A percentile compares a stretch with the other conserved stretches of the same genome.
These are phyloP conservation scores for Mycogone perniciosa DNA, from an alignment of 2,329 filamentous ascomycete species.

Conservation along the genomic window DNA sequence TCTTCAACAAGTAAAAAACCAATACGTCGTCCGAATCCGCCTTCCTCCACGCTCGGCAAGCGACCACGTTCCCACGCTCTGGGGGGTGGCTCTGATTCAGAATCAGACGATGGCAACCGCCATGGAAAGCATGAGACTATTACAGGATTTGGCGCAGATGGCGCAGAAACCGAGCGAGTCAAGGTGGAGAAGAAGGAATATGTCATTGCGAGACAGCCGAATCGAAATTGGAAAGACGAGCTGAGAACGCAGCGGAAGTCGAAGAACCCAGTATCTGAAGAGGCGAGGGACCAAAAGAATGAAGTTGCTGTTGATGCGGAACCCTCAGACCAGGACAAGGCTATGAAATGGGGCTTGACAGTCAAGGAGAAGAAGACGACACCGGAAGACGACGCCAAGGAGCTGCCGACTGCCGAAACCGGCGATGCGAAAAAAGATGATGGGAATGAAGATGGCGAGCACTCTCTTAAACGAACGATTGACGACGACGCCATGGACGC, in stretches of 20 bases:
- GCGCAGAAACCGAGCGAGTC: conserved; percentile 33
- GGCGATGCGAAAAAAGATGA: conserved; percentile 2
- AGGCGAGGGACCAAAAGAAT: conserved; percentile 41
- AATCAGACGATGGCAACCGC: conserved; percentile 26
- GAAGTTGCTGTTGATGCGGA: conserved; percentile 25
- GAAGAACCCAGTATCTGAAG: conserved; percentile 54
- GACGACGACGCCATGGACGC: conserved; percentile 59
- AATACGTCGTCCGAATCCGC: conserved; percentile 27
- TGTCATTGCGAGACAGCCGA: conserved; percentile 52
- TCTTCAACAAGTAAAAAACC: conserved; percentile 23
- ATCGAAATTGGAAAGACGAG: conserved; percentile 58
- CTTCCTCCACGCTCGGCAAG: conserved; percentile 45
- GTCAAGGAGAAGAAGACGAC: conserved; percentile 44
- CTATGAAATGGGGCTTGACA: conserved; percentile 50
- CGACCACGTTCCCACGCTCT: conserved; percentile 39
- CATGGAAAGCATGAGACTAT: conserved; percentile 39
- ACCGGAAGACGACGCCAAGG: conserved; percentile 42
- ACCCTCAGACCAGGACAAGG: conserved; percentile 42
- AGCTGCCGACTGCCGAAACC: conserved; percentile 4
- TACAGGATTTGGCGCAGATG: conserved; percentile 43
- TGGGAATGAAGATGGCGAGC: conserved; percentile 1
- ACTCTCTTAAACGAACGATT: conserved; percentile 18
- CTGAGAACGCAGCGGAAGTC: conserved; percentile 39
- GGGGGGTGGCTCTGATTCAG: conserved; percentile 37
- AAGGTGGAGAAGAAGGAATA: conserved; percentile 33